Evolutionary conservation across 495 filamentous ascomycete genomes (phyloP).

Genomic region (Aspergillus mulundensis): DNA sequence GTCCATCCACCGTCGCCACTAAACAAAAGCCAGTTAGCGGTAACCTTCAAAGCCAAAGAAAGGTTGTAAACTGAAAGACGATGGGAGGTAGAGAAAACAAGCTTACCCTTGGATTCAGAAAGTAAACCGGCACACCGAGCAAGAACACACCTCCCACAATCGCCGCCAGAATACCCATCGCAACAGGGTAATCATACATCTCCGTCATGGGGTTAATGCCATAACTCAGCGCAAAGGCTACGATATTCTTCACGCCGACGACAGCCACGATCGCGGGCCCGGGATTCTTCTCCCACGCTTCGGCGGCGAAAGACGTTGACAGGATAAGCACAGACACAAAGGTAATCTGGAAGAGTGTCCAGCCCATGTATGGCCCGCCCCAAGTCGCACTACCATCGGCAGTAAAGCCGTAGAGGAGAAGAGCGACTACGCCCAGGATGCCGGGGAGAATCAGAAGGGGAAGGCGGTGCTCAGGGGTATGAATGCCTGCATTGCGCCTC

Average conservation of each 20-base stretch:
- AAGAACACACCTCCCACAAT: constrained; percentile 26
- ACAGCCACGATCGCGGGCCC: constrained; percentile 37
- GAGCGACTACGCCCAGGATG: constrained; percentile 24
- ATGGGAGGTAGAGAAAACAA: neutral
- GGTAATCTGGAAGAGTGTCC: constrained; percentile 31
- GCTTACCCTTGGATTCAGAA: constrained; percentile 30
- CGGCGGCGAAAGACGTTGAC: constrained; percentile 28
- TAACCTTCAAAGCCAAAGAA: no score
- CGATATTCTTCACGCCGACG: constrained; percentile 36
- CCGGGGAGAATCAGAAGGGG: constrained; percentile 31
- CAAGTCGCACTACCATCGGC: constrained; percentile 25
- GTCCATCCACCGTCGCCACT: constrained; percentile 1
- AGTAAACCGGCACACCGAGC: constrained; percentile 32
- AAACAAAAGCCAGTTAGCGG: neutral
- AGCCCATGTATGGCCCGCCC: constrained; percentile 38
- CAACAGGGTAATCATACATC: constrained; percentile 25
- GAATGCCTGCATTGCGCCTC: constrained; percentile 28
- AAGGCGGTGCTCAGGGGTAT: constrained; percentile 34
- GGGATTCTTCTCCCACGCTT: constrained; percentile 38
- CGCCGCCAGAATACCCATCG: constrained; percentile 29
- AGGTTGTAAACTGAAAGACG: neutral
- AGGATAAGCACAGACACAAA: constrained; percentile 36
- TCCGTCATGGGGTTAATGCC: constrained; percentile 30
- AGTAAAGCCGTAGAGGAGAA: constrained; percentile 35
- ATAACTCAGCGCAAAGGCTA: constrained; percentile 35